Evolutionary conservation across 495 filamentous ascomycete species (phyloP).

Genomic region (Xylaria flabelliformis): DNA sequence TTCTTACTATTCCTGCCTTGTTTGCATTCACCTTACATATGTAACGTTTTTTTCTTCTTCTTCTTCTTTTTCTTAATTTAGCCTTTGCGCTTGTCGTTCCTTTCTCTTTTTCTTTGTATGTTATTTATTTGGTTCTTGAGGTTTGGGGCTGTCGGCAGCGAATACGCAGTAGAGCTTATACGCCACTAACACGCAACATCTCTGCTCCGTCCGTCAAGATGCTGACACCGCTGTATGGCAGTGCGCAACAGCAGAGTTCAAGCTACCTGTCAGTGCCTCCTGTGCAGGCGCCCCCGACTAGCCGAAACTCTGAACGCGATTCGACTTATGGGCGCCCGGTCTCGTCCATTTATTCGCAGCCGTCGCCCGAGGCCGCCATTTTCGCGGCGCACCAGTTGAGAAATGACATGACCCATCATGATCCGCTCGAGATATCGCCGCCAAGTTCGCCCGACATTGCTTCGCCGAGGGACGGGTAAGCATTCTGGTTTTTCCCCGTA

Average conservation of each 20-base stretch:
- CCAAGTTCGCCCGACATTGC: constrained; percentile 55
- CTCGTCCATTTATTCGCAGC: constrained; percentile 51
- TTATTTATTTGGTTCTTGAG: not conserved
- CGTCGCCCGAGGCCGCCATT: constrained; percentile 33
- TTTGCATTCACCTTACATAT: constrained; percentile 3
- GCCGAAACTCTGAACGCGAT: constrained; percentile 43
- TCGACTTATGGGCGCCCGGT: constrained; percentile 44
- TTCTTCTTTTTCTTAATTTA: not conserved
- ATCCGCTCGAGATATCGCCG: constrained; percentile 51
- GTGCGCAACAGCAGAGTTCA: constrained; percentile 29
- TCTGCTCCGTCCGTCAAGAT: constrained; percentile 26
- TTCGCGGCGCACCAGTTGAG: constrained; percentile 39
- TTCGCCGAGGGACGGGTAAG: constrained; percentile 42
- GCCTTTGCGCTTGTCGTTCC: not conserved
- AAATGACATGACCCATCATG: constrained; percentile 46
- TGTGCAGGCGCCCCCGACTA: constrained; percentile 42
- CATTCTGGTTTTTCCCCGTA: constrained; percentile 23
- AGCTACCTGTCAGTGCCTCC: constrained; percentile 34
- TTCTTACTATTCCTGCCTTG: constrained; percentile 13
- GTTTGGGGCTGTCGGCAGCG: not conserved
- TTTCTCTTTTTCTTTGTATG: not conserved
- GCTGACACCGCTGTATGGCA: constrained; percentile 36
- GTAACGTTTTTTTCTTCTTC: constrained; percentile 1
- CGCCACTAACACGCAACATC: constrained; percentile 15
- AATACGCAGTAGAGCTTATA: not conserved